Base-by-base conservation (phyloP, 108 stramenopile species). In the Nitzschia putrida region DNA sequence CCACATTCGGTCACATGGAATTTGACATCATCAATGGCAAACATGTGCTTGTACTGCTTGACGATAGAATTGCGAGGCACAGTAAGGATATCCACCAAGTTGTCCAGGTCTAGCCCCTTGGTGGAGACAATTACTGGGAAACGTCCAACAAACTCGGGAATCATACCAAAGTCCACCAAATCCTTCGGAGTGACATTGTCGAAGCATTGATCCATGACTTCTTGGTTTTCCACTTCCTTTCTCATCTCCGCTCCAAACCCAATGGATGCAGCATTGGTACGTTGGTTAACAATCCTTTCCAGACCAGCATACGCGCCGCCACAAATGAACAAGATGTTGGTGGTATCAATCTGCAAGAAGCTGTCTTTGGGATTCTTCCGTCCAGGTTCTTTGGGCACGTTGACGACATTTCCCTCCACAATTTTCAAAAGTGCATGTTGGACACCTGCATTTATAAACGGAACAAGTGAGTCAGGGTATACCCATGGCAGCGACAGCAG, bases 401-500 rank as follows among this genome's bases (percentile, higher is more conserved):
- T 98, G 16, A 97, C 92, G 5, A 96, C 87, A 68, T 94, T 95
- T n/a, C 98, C 98, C 80, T 98, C 98, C 1, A 98, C 95, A 81
- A 98, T 96, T 83, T 98, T 98, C 41, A 98, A 81, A 23, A 98
- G 81, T 3, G 98, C 98, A 78, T 98, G 98, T 79, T 98, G 98
- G n/a, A 98, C 97, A 26, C 97, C 98, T 54, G 51, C 39, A 14
- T 10, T 0, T 11, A 13, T 2, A 16, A 49, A 16, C 2, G 14
- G n/a, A 49, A 18, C 47, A 3, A 49, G 2, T 49, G 47, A 49
- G 47, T 6, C 2, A 16, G 1, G 47, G 6, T 18, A 49, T 18
- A 4, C 14, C n/a, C 18, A 49, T n/a, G n/a, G n/a, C n/a, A n/a
- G n/a, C n/a, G n/a, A n/a, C n/a, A n/a, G n/a, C n/a, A n/a, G n/a